Evolutionary conservation across 345 rosid genomes (phyloP).

Genomic region (Eucalyptus dawsonii): DNA sequence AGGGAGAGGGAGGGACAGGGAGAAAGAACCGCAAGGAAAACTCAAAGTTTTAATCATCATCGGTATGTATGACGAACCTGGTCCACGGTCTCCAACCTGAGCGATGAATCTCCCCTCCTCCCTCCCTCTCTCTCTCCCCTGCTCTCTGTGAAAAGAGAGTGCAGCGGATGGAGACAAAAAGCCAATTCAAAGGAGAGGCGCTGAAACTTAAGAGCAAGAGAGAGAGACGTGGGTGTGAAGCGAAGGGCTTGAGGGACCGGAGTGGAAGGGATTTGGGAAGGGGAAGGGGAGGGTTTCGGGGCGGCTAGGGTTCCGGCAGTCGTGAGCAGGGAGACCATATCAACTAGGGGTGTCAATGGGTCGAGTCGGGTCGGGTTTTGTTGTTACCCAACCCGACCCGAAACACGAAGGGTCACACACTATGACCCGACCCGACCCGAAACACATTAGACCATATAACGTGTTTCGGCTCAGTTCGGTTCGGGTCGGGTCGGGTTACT

Average conservation of each 20-base stretch:
- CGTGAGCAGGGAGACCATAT: too few species aligned
- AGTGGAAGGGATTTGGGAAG: too few species aligned
- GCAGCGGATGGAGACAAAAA: neutral
- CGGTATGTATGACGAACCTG: neutral
- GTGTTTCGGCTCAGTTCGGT: too few species aligned
- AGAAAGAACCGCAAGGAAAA: neutral
- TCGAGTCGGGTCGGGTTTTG: too few species aligned
- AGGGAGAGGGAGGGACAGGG: neutral
- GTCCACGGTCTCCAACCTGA: neutral
- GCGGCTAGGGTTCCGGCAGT: too few species aligned
- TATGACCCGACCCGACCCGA: too few species aligned
- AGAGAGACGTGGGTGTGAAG: neutral
- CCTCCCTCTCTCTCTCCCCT: neutral
- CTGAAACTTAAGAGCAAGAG: neutral
- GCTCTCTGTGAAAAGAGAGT: neutral
- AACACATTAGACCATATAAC: too few species aligned
- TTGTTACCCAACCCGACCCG: too few species aligned
- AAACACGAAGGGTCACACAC: too few species aligned
- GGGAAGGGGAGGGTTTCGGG: too few species aligned
- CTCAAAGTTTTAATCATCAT: neutral
- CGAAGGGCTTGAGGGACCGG: accelerated
- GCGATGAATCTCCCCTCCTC: neutral
- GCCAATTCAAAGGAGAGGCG: neutral
- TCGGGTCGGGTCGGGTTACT: too few species aligned
- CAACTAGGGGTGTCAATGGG: too few species aligned